Percentiles rank a stretch among this genome's conserved stretches.
These are phyloP conservation scores for Galerina sulciceps DNA, from an alignment of 768 basidiomycete species.

Conservation along the genomic window DNA sequence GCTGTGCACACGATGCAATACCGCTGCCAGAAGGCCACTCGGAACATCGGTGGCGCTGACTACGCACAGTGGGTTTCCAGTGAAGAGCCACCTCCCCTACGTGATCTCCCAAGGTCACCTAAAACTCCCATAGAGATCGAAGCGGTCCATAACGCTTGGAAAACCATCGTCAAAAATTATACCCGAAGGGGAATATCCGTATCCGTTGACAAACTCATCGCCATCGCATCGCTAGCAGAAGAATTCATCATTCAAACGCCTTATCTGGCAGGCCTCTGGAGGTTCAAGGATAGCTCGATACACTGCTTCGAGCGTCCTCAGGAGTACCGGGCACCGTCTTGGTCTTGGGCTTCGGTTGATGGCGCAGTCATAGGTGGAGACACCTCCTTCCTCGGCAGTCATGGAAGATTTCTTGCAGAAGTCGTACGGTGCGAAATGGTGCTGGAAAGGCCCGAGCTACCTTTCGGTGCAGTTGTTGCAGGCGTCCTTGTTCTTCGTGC, in stretches of 20 bases:
- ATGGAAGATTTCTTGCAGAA: not conserved
- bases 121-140: not conserved
- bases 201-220: slow-evolving; percentile 4
- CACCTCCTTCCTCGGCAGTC: not conserved
- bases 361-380: not conserved
- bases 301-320: not conserved
- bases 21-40: slow-evolving; percentile 1
- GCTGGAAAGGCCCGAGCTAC: not conserved
- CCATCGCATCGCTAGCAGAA: slow-evolving; percentile 3
- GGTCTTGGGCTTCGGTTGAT: slow-evolving; percentile 6
- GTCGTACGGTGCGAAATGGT: slow-evolving; percentile 2
- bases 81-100: not conserved
- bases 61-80: not conserved
- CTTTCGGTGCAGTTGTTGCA: not conserved
- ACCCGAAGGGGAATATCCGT: not conserved
- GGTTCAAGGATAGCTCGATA: not conserved
- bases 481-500: not conserved
- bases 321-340: slow-evolving; percentile 9
- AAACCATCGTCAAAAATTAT: not conserved
- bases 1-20: slow-evolving; percentile 6
- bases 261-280: slow-evolving; percentile 8
- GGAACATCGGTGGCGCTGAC: slow-evolving; percentile 4
- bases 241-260: not conserved
- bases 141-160: slow-evolving; percentile 5
- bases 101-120: not conserved